A percentile compares a stretch with the other conserved stretches of the same genome.
Conservation (phyloP, 108 stramenopile genomes). For the Schizochytrium sp. region DNA sequence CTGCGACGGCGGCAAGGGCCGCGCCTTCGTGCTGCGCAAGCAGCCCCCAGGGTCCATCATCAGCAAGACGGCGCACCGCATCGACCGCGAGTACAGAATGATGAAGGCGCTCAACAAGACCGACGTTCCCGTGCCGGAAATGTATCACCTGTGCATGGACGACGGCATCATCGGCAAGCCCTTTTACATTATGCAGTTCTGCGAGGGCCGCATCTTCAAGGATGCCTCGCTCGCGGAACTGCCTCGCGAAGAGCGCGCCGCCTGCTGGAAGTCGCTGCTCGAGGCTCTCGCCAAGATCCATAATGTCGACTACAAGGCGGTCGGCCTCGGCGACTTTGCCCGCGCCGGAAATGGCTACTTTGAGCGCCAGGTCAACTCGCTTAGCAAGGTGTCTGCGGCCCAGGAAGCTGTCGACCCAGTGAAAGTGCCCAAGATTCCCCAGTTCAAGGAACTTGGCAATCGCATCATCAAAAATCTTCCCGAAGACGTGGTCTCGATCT, state of each 20-base stretch:
- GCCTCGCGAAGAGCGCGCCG: conserved; percentile 44
- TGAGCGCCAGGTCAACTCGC: conserved; percentile 10
- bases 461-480: conserved; percentile 22
- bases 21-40: conserved; percentile 60
- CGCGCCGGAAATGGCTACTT: conserved; percentile 45
- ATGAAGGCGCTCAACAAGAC: conserved; percentile 55
- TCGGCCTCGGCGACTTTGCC: conserved; percentile 66
- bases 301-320: conserved; percentile 24
- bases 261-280: conserved; percentile 61
- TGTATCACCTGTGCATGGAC: conserved; percentile 73
- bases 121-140: conserved; percentile 70
- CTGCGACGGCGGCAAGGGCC: conserved; percentile 33
- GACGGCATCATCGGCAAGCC: conserved; percentile 68
- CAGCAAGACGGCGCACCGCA: conserved; percentile 80
- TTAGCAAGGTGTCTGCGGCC: not conserved
- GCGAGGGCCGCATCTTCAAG: conserved; percentile 74
- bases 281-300: conserved; percentile 58
- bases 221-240: conserved; percentile 72
- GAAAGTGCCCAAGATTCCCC: not conserved
- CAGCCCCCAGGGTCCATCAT: conserved; percentile 60
- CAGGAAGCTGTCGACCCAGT: not conserved
- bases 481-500: conserved; percentile 53
- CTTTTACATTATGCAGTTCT: conserved; percentile 90
- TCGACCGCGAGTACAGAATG: conserved; percentile 82
- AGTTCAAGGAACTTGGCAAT: not conserved